These are phyloP conservation scores for Rhodotorula mucilaginosa DNA, from an alignment of 1,284 basidiomycete species.

Conservation along the genomic window DNA sequence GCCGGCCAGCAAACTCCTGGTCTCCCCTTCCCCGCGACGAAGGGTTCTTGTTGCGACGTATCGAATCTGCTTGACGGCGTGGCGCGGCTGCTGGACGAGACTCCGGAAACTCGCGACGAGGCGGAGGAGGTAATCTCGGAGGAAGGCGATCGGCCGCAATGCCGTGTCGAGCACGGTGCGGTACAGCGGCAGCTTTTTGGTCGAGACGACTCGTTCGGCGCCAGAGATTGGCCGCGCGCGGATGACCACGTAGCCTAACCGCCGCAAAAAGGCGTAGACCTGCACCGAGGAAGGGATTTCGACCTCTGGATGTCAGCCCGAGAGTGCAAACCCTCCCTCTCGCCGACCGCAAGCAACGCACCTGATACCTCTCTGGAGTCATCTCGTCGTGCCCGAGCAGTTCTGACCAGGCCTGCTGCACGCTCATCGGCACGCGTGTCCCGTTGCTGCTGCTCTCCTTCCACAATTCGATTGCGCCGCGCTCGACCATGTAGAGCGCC, in stretches of 20 bases:
- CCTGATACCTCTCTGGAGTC: slow-evolving; percentile 82
- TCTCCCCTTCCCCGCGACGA: slow-evolving; percentile 22
- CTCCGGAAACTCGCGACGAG: neutral
- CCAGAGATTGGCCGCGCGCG: slow-evolving; percentile 22
- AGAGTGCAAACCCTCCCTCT: neutral
- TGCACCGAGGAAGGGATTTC: slow-evolving; percentile 47
- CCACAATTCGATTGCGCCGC: slow-evolving; percentile 82
- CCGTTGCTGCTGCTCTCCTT: slow-evolving; percentile 51
- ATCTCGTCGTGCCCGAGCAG: slow-evolving; percentile 76
- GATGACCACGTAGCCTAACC: slow-evolving; percentile 84
- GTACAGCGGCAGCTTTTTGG: slow-evolving; percentile 11
- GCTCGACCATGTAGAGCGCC: slow-evolving; percentile 83
- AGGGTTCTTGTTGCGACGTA: neutral
- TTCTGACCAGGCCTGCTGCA: slow-evolving; percentile 81
- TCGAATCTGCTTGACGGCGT: neutral
- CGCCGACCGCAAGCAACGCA: slow-evolving; percentile 47
- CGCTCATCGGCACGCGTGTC: slow-evolving; percentile 66
- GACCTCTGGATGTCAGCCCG: too few species aligned
- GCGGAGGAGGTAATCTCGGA: slow-evolving; percentile 8
- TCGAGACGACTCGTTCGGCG: neutral
- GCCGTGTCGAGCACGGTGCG: slow-evolving; percentile 3
- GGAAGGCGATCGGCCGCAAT: neutral
- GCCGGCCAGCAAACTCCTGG: slow-evolving; percentile 21
- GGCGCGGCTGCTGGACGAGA: neutral
- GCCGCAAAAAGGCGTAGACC: slow-evolving; percentile 88